These are phyloP conservation scores for Candida coquimbonensis DNA, from an alignment of 805 yeast species.

Conservation along the genomic window DNA sequence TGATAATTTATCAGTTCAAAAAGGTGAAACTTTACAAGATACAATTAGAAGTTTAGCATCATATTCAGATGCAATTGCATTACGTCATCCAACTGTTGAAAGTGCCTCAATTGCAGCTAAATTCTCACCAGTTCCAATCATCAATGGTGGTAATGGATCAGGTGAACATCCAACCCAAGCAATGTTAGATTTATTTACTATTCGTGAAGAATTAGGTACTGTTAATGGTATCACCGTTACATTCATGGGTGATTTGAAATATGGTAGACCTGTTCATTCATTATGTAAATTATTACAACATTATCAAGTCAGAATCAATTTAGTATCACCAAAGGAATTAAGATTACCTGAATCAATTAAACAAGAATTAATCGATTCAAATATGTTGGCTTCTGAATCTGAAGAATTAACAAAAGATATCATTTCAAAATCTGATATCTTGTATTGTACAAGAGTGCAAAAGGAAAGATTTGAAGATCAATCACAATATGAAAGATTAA, in stretches of 20 bases:
- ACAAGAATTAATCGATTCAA: conserved; percentile 55
- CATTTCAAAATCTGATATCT: conserved; percentile 84
- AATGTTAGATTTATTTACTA: conserved; percentile 92
- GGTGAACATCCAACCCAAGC: conserved; percentile 99
- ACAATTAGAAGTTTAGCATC: conserved; percentile 92
- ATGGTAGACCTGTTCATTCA: conserved; percentile 98
- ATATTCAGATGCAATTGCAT: conserved; percentile 92
- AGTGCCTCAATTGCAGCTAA: conserved; percentile 93
- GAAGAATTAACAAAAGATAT: conserved; percentile 77
- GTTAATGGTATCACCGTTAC: conserved; percentile 97
- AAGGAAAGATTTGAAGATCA: conserved; percentile 84
- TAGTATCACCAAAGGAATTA: conserved; percentile 86
- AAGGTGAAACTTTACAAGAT: conserved; percentile 97
- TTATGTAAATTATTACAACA: conserved; percentile 83
- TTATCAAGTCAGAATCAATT: conserved; percentile 88
- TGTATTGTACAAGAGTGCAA: conserved; percentile 97
- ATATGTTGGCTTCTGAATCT: conserved; percentile 68
- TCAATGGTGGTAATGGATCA: conserved; percentile 97
- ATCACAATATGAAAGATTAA: conserved; percentile 77
- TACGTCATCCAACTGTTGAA: conserved; percentile 93
- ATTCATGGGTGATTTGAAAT: conserved; percentile 97
- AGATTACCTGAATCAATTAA: conserved; percentile 71
- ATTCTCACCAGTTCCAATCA: conserved; percentile 93
- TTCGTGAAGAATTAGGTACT: conserved; percentile 97
- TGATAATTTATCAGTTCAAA: conserved; percentile 87